Evolutionary conservation across 805 yeast genomes (phyloP).

Genomic region (Wickerhamiella bombiphila): DNA sequence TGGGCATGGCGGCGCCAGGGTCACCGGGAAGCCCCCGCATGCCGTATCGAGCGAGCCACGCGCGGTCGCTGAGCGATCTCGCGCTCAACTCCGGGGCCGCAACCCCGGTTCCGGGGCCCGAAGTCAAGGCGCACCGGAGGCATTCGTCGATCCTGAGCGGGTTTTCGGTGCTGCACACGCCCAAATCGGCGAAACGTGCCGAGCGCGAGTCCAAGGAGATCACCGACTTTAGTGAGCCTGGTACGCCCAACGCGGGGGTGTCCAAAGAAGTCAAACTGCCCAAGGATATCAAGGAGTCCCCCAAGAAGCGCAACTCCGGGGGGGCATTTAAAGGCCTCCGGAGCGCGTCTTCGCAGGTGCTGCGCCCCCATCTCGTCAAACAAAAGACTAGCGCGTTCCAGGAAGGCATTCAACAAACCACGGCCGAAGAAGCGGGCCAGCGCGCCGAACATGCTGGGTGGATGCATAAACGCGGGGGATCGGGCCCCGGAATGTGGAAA

Average conservation of each 20-base stretch:
- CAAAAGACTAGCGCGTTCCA: constrained; percentile 30
- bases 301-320: not conserved
- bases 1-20: not conserved
- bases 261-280: too few relatives aligned
- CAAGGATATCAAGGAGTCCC: too few relatives aligned
- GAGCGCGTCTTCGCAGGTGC: constrained; percentile 35
- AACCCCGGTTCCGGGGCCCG: constrained; percentile 1
- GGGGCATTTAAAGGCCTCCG: constrained; percentile 34
- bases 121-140: constrained; percentile 12
- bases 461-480: constrained; percentile 87
- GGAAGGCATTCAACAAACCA: constrained; percentile 69
- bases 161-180: constrained; percentile 7
- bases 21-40: not conserved
- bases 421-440: constrained; percentile 65
- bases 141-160: constrained; percentile 8
- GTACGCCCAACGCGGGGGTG: constrained; percentile 1
- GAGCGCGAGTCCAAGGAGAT: not conserved
- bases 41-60: not conserved
- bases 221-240: not conserved
- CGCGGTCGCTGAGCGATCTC: constrained; percentile 1
- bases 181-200: constrained; percentile 7
- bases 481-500: constrained; percentile 83
- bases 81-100: constrained; percentile 1
- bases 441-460: constrained; percentile 76
- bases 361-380: constrained; percentile 22